These are phyloP conservation scores for Paraleonurus japonicus DNA, from an alignment of 257 asterid genomes.

Conservation along the genomic window DNA sequence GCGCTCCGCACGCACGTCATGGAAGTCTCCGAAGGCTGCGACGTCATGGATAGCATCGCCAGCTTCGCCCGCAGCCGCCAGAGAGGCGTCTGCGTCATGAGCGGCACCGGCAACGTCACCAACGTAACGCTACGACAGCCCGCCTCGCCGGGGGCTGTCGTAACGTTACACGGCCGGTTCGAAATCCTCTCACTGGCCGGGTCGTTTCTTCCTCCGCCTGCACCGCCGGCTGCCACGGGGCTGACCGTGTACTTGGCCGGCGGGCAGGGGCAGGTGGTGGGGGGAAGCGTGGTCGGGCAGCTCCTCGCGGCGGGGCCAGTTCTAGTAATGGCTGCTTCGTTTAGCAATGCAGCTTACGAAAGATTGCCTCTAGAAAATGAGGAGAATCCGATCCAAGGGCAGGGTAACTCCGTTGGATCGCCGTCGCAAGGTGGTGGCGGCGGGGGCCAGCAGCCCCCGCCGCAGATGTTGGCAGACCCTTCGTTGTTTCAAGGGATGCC, in stretches of 20 bases:
- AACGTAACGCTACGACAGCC: constrained; percentile 85
- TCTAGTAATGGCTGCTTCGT: constrained; percentile 86
- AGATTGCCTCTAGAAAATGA: constrained; percentile 81
- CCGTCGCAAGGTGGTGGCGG: constrained; percentile 29
- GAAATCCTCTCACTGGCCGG: constrained; percentile 83
- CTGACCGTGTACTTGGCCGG: constrained; percentile 79
- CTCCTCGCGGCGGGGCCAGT: constrained; percentile 86
- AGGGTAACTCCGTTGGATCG: constrained; percentile 36
- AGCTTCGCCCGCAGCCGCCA: constrained; percentile 77
- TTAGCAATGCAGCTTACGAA: constrained; percentile 91
- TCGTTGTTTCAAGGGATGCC: constrained; percentile 67
- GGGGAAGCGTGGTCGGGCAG: constrained; percentile 86
- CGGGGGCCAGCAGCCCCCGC: constrained; percentile 22
- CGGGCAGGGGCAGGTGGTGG: constrained; percentile 95
- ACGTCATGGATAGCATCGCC: constrained; percentile 70
- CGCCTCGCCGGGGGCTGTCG: constrained; percentile 70
- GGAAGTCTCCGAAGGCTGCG: constrained; percentile 85
- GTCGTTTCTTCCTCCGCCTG: constrained; percentile 90
- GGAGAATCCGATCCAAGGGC: constrained; percentile 37
- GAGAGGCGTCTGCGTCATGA: constrained; percentile 86
- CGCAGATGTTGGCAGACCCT: constrained; percentile 43
- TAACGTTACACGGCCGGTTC: constrained; percentile 78
- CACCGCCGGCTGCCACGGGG: constrained; percentile 71
- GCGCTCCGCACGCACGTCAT: constrained; percentile 92
- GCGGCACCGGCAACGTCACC: constrained; percentile 75